Evolutionary conservation across 1,139 yeast species (phyloP), one percentile per base, ranked within the genome.

Genomic region (Meyerozyma carpophila): DNA sequence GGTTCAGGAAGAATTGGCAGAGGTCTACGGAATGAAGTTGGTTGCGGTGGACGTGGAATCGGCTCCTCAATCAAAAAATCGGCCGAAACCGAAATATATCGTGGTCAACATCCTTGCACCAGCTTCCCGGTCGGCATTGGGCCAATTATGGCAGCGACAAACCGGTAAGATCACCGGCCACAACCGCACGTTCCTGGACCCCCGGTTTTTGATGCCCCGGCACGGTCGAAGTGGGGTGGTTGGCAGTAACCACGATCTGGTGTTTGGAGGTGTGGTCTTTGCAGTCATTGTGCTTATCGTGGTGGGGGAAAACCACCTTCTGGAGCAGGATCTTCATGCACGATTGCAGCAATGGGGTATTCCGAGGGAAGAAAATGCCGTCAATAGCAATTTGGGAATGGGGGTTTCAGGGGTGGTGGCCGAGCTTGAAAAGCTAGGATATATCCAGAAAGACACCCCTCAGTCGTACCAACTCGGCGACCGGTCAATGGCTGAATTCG

Each of bases 371-470:
- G 36, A 51, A 2, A 58, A 58, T 41, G 42, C 44, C 6, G 34
- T 8, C n/a, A 62, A 64, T 42, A 52, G 65, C 27, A 62, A 57
- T 42, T 45, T 59, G 26, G 60, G 59, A 42, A 48, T 59, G 51
- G 59, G 58, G 36, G 40, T 56, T 7, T 48, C 46, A 7, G 67
- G 59, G 6, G 47, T 70, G 14, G 32, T 73, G 11, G 49, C 48
- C 3, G 74, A 69, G 29, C 53, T 71, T 34, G 57, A 57, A n/a
- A 61, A 54, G 47, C 51, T 52, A 36, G 73, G 68, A n/a, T 72
- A 71, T 47, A 40, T 72, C 7, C 46, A 46, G 14, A 56, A 50
- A 38, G 61, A 56, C n/a, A 40, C 44, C 7, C 47, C 44, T 11
- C 44, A 48, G 24, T 54, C 26, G 25, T 70, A 64, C 49, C 51